These are phyloP conservation scores for Neofusicoccum laricinum DNA, from an alignment of 2,329 filamentous ascomycete species.

Conservation along the genomic window DNA sequence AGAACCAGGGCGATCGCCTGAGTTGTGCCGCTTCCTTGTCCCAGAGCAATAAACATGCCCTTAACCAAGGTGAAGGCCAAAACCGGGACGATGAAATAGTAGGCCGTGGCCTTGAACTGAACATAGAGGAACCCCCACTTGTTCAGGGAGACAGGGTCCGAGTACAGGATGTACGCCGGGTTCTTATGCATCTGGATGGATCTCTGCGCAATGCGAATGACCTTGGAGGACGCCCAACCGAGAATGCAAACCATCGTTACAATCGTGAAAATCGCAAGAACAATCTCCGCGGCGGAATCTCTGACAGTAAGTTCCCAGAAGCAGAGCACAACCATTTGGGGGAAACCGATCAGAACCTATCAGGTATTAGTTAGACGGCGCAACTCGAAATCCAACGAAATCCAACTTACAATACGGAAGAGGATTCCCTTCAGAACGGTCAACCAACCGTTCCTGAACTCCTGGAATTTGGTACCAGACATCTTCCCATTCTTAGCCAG, in stretches of 20 bases:
- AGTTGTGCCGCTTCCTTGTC: slow-evolving; percentile 65
- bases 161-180: slow-evolving; percentile 94
- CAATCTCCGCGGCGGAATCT: slow-evolving; percentile 82
- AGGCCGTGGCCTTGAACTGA: slow-evolving; percentile 90
- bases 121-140: slow-evolving; percentile 99
- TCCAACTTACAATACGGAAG: slow-evolving; percentile 63
- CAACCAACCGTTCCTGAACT: slow-evolving; percentile 93
- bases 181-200: slow-evolving; percentile 93
- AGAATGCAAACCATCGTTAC: slow-evolving; percentile 75
- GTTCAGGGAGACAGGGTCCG: slow-evolving; percentile 88
- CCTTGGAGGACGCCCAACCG: slow-evolving; percentile 83
- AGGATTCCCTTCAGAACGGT: slow-evolving; percentile 91
- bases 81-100: slow-evolving; percentile 87
- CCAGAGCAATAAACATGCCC: slow-evolving; percentile 81
- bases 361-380: slow-evolving; percentile 30
- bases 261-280: slow-evolving; percentile 86
- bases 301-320: slow-evolving; percentile 88
- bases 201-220: slow-evolving; percentile 82
- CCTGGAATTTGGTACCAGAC: slow-evolving; percentile 80
- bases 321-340: slow-evolving; percentile 84
- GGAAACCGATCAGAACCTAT: slow-evolving; percentile 75
- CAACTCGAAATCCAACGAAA: slow-evolving; percentile 9
- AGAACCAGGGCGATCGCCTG: slow-evolving; percentile 82
- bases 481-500: slow-evolving; percentile 73
- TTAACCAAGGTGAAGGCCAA: slow-evolving; percentile 81